A percentile compares a stretch with the other conserved stretches of the same genome.
Evolutionary conservation across 805 yeast species (phyloP).

Genomic region (Candida qinlingensis): DNA sequence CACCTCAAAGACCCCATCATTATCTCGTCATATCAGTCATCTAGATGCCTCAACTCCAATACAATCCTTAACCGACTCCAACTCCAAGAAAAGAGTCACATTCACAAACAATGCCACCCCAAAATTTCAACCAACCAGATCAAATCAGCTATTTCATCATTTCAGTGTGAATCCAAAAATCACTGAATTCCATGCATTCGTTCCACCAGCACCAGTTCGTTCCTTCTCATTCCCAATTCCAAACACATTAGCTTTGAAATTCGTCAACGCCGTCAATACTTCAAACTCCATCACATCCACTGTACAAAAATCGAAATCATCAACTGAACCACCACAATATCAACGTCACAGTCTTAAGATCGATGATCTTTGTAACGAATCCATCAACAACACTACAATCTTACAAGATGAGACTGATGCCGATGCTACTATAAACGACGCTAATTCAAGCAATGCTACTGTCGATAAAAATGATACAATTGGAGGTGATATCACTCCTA

Average conservation of each 20-base stretch:
- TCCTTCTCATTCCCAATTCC: constrained; percentile 1
- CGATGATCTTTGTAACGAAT: constrained; percentile 12
- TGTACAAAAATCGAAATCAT: not conserved
- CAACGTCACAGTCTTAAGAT: constrained; percentile 12
- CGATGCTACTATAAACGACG: not conserved
- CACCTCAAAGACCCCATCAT: constrained; percentile 16
- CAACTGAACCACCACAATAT: not conserved
- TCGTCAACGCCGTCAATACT: not conserved
- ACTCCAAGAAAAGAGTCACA: constrained; percentile 16
- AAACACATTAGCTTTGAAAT: not conserved
- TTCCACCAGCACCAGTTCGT: not conserved
- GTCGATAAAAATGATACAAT: constrained; percentile 1
- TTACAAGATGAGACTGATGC: constrained; percentile 5
- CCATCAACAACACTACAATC: constrained; percentile 7
- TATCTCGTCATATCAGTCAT: constrained; percentile 27
- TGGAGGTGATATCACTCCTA: constrained; percentile 15
- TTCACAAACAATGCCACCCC: constrained; percentile 10
- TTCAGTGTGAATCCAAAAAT: not conserved
- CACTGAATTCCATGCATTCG: constrained; percentile 5
- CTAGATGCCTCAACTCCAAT: constrained; percentile 31
- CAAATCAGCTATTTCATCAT: not conserved
- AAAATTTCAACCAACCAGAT: not conserved
- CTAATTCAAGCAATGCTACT: not conserved
- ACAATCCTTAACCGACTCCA: constrained; percentile 1
- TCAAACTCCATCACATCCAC: not conserved